Evolutionary conservation across 495 filamentous ascomycete species (phyloP).

Genomic region (Aspergillus biplanus): DNA sequence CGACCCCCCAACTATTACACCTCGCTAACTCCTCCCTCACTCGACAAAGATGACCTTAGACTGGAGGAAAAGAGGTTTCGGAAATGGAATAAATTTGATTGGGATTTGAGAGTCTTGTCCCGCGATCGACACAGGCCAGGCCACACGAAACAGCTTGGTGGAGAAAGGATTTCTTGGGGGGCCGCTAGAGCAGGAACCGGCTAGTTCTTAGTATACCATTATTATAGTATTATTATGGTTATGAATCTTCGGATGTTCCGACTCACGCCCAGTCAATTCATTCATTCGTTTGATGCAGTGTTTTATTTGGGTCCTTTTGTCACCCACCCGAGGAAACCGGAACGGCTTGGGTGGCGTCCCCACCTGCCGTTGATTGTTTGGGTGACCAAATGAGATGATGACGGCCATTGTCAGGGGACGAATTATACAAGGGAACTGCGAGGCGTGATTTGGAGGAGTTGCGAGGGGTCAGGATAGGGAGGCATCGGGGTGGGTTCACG

Average conservation of each 20-base stretch:
- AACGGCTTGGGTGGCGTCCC: not conserved
- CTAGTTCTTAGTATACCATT: not conserved
- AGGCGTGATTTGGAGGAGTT: not conserved
- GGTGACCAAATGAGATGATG: not conserved
- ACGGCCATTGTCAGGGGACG: not conserved
- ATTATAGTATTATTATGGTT: not conserved
- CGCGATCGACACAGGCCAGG: slow-evolving; percentile 1
- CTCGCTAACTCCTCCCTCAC: too few species aligned
- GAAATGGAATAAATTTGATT: too few species aligned
- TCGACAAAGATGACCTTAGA: too few species aligned
- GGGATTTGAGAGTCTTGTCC: not conserved
- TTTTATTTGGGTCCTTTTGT: not conserved
- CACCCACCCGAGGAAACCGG: not conserved
- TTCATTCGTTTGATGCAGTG: too few species aligned
- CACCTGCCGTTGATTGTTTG: not conserved
- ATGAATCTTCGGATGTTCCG: too few species aligned
- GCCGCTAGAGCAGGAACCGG: slow-evolving; percentile 1
- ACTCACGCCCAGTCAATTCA: too few species aligned
- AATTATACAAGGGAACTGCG: not conserved
- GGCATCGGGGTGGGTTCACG: too few species aligned
- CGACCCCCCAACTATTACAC: too few species aligned
- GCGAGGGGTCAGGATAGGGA: not conserved
- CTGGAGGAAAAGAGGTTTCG: too few species aligned
- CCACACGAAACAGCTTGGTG: not conserved
- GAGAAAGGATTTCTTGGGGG: not conserved